These are phyloP conservation scores for Colletotrichum musicola DNA, from an alignment of 2,329 filamentous ascomycete species.

Conservation along the genomic window DNA sequence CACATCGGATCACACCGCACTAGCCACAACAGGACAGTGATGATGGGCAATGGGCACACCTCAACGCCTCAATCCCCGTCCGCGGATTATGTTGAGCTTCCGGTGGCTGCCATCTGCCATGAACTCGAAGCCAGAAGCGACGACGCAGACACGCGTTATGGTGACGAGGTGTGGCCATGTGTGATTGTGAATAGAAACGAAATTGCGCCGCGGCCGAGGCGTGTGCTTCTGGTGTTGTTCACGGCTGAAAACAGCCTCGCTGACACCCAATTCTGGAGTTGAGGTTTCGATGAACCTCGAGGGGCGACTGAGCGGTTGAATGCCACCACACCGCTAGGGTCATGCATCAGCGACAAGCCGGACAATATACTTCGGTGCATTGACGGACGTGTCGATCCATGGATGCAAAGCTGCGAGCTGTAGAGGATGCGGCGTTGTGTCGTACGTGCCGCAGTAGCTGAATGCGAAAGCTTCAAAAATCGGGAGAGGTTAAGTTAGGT, in stretches of 20 bases:
- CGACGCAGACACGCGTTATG: conserved; percentile 7
- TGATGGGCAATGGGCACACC: conserved; percentile 30
- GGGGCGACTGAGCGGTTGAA: conserved; percentile 22
- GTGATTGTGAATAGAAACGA: conserved; percentile 16
- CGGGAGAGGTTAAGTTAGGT: neutral
- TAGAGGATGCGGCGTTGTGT: neutral
- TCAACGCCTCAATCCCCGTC: conserved; percentile 31
- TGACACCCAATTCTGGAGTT: neutral
- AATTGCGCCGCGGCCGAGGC: conserved; percentile 29
- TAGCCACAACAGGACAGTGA: conserved; percentile 36
- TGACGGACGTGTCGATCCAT: conserved; percentile 5
- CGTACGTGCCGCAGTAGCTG: conserved; percentile 16
- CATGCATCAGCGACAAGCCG: neutral
- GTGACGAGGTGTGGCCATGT: neutral
- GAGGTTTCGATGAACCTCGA: neutral
- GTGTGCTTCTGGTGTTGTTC: conserved; percentile 1
- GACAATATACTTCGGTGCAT: neutral
- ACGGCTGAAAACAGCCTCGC: conserved; percentile 7
- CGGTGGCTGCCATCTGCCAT: conserved; percentile 9
- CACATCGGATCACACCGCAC: conserved; percentile 40
- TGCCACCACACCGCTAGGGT: conserved; percentile 24
- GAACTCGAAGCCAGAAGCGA: conserved; percentile 8
- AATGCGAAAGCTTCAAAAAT: conserved; percentile 4
- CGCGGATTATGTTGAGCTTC: conserved; percentile 23
- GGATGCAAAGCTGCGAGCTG: conserved; percentile 1